Evolutionary conservation across 148 eudicot species (phyloP), one percentile per base, ranked within the genome.

Genomic region (Pharnaceum exiguum): DNA sequence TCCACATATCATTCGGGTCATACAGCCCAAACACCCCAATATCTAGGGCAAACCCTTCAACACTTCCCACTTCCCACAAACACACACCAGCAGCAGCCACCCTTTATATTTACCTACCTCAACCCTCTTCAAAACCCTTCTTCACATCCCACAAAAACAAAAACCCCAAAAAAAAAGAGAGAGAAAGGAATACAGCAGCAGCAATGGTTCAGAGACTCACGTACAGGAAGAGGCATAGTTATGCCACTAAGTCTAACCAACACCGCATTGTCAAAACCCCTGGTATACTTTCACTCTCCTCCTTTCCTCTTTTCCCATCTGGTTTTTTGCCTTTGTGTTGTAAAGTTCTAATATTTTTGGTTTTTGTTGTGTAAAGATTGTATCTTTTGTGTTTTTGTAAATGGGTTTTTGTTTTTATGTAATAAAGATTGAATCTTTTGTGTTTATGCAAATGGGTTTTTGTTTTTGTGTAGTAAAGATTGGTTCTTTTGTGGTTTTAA

Each of bases 241-340:
- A 82, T 40, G 88, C 84, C 60, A 82, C 88, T 57, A 79, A 79
- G 15, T 83, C 84, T 7, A 79, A 83, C 73, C 82, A 83, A 47
- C 80, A 79, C 55, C 71, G 85, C 45, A 55, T 83, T 30, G 78
- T 83, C 63, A 83, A 77, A 58, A 83, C 89, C 29, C 89, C 89
- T 5, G 84, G 89, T 83, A 68, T 13, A 12, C 13, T 12, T 35
- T n/a, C 17, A 16, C 10, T 30, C 2, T 21, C 44, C 10, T 17
- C 19, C 7, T 24, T 27, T 42, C 4, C 16, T 50, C 37, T 45
- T 23, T 1, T 10, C 5, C 3, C 10, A 4, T 37, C 16, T 47
- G 22, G 24, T 3, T 10, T 35, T 60, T 35, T 35, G 38, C 12
- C n/a, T n/a, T n/a, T n/a, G n/a, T n/a, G n/a, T n/a, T n/a, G n/a